Conservation (phyloP, 148 eudicot genomes). For the Amaranthus palmeri region DNA sequence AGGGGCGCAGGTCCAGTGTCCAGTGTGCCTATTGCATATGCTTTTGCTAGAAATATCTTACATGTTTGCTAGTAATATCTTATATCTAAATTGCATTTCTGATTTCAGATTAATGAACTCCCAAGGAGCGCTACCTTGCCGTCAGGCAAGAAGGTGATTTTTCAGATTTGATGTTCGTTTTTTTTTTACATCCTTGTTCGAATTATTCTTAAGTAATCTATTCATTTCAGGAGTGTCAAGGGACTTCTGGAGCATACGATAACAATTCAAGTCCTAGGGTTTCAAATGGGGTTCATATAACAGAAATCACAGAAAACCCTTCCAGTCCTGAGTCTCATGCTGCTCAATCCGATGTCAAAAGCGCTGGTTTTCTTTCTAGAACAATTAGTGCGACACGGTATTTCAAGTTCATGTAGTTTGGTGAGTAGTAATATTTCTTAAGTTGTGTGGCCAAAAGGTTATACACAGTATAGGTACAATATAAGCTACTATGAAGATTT, state of each 20-base stretch:
- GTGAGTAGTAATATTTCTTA: background rate
- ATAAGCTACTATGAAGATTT: background rate
- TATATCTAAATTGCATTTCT: constrained; percentile 1
- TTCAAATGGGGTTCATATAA: constrained; percentile 25
- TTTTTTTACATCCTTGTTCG: too few species aligned
- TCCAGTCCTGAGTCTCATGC: constrained; percentile 31
- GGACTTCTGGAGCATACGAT: constrained; percentile 30
- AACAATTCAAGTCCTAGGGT: constrained; percentile 24
- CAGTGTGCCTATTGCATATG: background rate
- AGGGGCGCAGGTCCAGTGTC: too few species aligned
- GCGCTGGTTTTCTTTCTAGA: constrained; percentile 49
- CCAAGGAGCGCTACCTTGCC: constrained; percentile 33
- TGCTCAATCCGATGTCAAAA: constrained; percentile 29
- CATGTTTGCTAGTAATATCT: background rate
- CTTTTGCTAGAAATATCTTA: background rate
- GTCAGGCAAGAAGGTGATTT: constrained; percentile 48
- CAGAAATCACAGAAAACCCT: constrained; percentile 29
- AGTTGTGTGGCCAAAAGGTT: constrained; percentile 2
- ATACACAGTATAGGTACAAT: background rate
- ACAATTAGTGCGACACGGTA: constrained; percentile 46
- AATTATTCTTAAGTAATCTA: background rate
- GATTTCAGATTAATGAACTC: constrained; percentile 26
- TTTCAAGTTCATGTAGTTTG: constrained; percentile 36
- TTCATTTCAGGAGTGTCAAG: constrained; percentile 42
- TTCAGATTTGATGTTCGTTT: too few species aligned